Conservation (phyloP, 345 rosid species). For the Nephelium lappaceum region DNA sequence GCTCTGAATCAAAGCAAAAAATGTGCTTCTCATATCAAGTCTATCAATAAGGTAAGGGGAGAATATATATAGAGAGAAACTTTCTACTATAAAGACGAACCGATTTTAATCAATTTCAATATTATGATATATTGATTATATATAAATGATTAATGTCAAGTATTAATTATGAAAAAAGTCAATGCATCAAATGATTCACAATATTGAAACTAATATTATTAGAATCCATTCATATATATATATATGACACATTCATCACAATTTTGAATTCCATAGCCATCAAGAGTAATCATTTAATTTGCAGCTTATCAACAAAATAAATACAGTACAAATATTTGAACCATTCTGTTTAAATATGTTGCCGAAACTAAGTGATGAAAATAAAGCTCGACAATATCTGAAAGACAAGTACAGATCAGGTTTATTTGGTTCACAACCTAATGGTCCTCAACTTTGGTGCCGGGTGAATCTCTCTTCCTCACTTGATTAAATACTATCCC, state of each 20-base stretch:
- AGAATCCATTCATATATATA: too few species aligned
- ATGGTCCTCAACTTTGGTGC: constrained; percentile 23
- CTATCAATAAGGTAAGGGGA: constrained; percentile 9
- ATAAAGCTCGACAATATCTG: constrained; percentile 7
- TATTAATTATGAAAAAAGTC: too few species aligned
- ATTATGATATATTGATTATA: too few species aligned
- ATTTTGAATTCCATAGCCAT: background rate
- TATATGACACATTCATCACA: background rate
- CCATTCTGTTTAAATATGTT: constrained; percentile 9
- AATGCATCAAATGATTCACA: too few species aligned
- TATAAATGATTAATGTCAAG: too few species aligned
- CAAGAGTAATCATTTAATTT: background rate
- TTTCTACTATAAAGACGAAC: too few species aligned
- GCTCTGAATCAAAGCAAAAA: too few species aligned
- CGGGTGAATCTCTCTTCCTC: constrained; percentile 7
- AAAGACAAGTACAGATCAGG: background rate
- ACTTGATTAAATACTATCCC: background rate
- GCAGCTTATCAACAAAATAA: constrained; percentile 15
- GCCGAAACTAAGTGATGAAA: constrained; percentile 3
- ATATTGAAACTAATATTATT: too few species aligned
- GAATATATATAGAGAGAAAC: too few species aligned
- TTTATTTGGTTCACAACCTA: background rate
- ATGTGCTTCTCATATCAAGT: too few species aligned
- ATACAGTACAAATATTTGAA: constrained; percentile 19
- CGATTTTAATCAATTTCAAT: too few species aligned